Evolutionary conservation across 305 asterid genomes (phyloP).

Genomic region (Petunia hybrid): DNA sequence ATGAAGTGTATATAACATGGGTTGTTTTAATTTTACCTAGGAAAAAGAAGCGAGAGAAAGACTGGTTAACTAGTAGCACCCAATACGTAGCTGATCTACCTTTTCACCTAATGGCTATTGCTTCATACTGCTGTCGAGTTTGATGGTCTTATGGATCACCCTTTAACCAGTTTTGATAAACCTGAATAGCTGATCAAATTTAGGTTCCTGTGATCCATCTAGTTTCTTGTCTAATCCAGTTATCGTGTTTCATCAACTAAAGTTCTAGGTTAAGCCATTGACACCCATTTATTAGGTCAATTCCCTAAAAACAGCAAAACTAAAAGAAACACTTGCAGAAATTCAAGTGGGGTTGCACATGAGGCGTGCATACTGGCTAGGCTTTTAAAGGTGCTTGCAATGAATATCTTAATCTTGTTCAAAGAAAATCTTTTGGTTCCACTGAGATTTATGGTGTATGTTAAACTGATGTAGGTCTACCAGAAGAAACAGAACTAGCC

Average conservation of each 20-base stretch:
- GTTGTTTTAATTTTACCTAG: not conserved
- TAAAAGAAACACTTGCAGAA: not conserved
- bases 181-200: not conserved
- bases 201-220: not conserved
- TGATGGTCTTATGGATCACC: not conserved
- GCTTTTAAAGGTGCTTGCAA: slow-evolving; percentile 8
- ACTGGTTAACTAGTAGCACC: not conserved
- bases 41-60: not conserved
- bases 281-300: not conserved
- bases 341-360: not conserved
- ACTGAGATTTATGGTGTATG: not conserved
- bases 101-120: not conserved
- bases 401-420: not conserved
- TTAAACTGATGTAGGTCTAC: slow-evolving; percentile 7
- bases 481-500: slow-evolving; percentile 5
- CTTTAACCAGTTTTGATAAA: not conserved
- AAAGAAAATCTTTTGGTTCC: not conserved
- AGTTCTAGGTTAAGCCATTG: not conserved
- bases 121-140: not conserved
- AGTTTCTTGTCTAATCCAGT: not conserved
- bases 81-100: not conserved
- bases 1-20: not conserved
- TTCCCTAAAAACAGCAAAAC: not conserved
- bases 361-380: not conserved
- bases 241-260: not conserved